phyloP scores from a whole-genome alignment of 768 basidiomycete genomes.

The Pleurotus citrinopileatus region DNA sequence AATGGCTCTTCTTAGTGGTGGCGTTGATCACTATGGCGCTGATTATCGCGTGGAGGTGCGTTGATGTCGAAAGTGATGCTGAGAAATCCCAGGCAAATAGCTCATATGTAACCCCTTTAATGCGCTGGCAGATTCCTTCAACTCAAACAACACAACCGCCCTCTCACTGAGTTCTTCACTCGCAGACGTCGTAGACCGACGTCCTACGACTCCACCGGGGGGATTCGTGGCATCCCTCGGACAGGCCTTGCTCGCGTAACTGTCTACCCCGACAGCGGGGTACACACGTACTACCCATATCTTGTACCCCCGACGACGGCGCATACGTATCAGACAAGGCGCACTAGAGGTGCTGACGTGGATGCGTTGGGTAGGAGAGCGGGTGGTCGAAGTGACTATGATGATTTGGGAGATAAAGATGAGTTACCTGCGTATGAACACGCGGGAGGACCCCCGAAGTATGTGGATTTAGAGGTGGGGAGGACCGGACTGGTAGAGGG shows the following conservation, averaged over 20 bases:
- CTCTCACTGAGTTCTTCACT: conserved; percentile 16
- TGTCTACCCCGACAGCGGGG: conserved; percentile 7
- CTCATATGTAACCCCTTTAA: background rate
- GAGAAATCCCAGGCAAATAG: conserved; percentile 1
- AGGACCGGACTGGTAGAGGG: too few species aligned
- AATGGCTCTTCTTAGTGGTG: conserved; percentile 27
- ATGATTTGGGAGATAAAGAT: conserved; percentile 39
- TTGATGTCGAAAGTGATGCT: conserved; percentile 12
- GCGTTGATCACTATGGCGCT: conserved; percentile 19
- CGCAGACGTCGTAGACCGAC: background rate
- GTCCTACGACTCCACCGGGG: background rate
- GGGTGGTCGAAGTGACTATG: conserved; percentile 23
- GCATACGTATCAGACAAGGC: conserved; percentile 19
- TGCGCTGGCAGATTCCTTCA: conserved; percentile 12
- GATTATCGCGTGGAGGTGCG: conserved; percentile 11
- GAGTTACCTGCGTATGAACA: conserved; percentile 45
- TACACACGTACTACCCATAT: conserved; percentile 19
- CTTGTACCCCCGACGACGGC: conserved; percentile 20
- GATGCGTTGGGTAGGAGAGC: conserved; percentile 39
- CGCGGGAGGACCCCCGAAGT: conserved; percentile 45
- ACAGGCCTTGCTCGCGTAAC: background rate
- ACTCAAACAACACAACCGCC: conserved; percentile 12
- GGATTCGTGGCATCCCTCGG: background rate
- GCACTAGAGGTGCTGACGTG: conserved; percentile 31
- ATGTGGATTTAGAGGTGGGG: conserved; percentile 23